Evolutionary conservation across 2,329 filamentous ascomycete genomes (phyloP), one percentile per base, ranked within the genome.

Genomic region (Diplodia scrobiculata): DNA sequence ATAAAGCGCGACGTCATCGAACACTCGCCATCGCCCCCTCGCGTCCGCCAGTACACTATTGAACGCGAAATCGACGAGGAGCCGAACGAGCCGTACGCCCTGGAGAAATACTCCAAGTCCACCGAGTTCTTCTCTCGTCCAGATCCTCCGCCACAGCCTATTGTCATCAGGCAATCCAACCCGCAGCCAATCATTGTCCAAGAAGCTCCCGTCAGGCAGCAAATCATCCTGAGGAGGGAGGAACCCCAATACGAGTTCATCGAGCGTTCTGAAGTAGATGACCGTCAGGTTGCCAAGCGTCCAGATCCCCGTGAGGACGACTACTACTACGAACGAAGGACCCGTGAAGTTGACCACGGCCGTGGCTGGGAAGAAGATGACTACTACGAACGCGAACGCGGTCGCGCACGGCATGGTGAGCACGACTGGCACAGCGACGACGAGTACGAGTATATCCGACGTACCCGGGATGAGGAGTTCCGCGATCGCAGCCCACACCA

Each of bases 201-300:
- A 69, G 81, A 85, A 76, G 80, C 80, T 47, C 82, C 83, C 68
- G 71, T 70, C 2, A 79, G 79, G 19, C 73, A 73, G 60, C 79
- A 78, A 59, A 78, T 84, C 66, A 81, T 85, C 67, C 73, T 81
- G 38, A 74, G 77, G 19, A 82, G 82, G 53, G 79, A 83, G 58
- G 84, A 87, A 70, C 82, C 84, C 29, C 82, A 84, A 48, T 88
- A 86, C 69, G 85, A 87, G 67, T 77, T 87, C 64, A 79, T 87
- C 67, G 85, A 86, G 70, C 84, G 84, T 45, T 79, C 84, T 27
- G 84, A 87, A 68, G 76, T 81, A 27, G 83, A 85, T 52, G 81
- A 84, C 66, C 77, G 79, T 47, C 77, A 78, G 67, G 70, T 83
- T 51, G 78, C 79, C 60, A 79, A 79, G 54, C 78, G 75, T 34